These are phyloP conservation scores for Phanerochaete carnosa DNA, from an alignment of 768 basidiomycete species.

Conservation along the genomic window DNA sequence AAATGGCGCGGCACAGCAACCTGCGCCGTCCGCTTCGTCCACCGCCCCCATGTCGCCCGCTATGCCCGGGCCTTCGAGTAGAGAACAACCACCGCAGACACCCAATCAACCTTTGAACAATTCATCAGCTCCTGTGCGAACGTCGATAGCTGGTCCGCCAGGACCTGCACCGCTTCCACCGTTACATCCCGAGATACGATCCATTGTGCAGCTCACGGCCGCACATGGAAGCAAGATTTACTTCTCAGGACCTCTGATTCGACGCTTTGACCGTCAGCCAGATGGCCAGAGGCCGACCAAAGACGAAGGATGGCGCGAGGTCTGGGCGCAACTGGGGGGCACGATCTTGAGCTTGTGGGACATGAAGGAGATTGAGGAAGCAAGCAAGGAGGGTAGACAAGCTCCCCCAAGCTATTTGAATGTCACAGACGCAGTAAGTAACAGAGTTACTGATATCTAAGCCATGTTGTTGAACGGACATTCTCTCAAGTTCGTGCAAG, in stretches of 20 bases:
- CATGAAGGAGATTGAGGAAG: constrained; percentile 84
- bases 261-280: constrained; percentile 71
- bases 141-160: constrained; percentile 24
- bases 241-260: constrained; percentile 80
- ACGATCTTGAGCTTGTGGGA: constrained; percentile 91
- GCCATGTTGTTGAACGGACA: background rate
- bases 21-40: background rate
- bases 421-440: constrained; percentile 80
- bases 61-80: background rate
- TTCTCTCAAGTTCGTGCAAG: constrained; percentile 63
- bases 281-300: constrained; percentile 68
- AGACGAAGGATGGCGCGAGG: constrained; percentile 78
- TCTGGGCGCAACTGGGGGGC: constrained; percentile 89
- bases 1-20: background rate
- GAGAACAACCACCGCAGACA: background rate
- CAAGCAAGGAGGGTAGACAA: constrained; percentile 73
- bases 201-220: constrained; percentile 67
- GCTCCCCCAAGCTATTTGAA: constrained; percentile 88
- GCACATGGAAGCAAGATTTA: constrained; percentile 85
- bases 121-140: constrained; percentile 16
- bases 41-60: constrained; percentile 5
- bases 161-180: constrained; percentile 54
- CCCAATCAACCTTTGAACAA: constrained; percentile 10
- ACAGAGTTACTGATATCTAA: background rate
- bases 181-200: constrained; percentile 80